Conservation (phyloP, 805 yeast genomes). For the Cyberlindnera maclurae region DNA sequence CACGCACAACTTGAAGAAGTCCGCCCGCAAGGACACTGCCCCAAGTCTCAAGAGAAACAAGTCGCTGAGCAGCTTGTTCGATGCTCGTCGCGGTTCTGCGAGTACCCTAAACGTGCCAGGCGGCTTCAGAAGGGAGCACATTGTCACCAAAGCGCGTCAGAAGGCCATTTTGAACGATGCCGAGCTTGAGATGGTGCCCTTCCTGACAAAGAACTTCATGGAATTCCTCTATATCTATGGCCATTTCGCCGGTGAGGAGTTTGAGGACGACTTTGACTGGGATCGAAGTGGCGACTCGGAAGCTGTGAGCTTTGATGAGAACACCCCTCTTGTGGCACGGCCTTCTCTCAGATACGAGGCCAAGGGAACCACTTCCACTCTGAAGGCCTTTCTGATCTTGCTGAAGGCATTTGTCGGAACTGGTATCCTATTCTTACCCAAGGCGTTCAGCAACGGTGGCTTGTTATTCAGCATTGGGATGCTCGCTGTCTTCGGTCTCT, state of each 20-base stretch:
- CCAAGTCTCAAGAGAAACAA: slow-evolving; percentile 12
- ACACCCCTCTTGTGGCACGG: slow-evolving; percentile 20
- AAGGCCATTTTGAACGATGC: slow-evolving; percentile 18
- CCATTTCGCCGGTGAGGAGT: slow-evolving; percentile 79
- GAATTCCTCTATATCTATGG: slow-evolving; percentile 77
- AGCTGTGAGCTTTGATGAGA: slow-evolving; percentile 22
- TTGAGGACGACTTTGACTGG: slow-evolving; percentile 58
- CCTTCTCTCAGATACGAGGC: slow-evolving; percentile 22
- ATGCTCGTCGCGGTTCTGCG: slow-evolving; percentile 54
- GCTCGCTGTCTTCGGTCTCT: slow-evolving; percentile 52
- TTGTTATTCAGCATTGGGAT: slow-evolving; percentile 47
- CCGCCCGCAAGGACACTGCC: slow-evolving; percentile 3
- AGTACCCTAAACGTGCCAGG: slow-evolving; percentile 72
- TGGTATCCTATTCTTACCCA: slow-evolving; percentile 65
- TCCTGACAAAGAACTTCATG: slow-evolving; percentile 63
- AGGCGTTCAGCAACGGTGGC: slow-evolving; percentile 70
- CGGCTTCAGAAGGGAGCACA: slow-evolving; percentile 70
- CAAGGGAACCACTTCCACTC: slow-evolving; percentile 63
- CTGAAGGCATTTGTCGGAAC: slow-evolving; percentile 75
- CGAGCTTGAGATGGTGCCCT: slow-evolving; percentile 32
- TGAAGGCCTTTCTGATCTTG: slow-evolving; percentile 63
- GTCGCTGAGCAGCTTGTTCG: slow-evolving; percentile 17
- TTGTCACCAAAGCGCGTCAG: slow-evolving; percentile 32
- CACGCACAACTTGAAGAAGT: slow-evolving; percentile 17
- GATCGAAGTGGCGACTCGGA: slow-evolving; percentile 32